Evolutionary conservation across 2,329 filamentous ascomycete genomes (phyloP), one percentile per base, ranked within the genome.

Genomic region (Byssoonygena ceratinophila): DNA sequence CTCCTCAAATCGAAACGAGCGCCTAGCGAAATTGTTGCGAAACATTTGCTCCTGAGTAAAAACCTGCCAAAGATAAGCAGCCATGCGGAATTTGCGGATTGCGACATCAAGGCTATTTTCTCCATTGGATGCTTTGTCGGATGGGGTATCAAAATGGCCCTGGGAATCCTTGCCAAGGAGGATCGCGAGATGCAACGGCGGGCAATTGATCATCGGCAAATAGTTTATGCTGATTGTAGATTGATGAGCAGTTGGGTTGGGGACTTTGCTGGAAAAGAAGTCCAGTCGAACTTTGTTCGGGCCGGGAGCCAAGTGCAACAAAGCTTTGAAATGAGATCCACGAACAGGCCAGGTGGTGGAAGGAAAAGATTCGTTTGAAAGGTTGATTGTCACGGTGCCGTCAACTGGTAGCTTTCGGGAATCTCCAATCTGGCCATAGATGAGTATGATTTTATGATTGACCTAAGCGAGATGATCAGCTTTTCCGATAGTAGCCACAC

Each of bases 1-100:
- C 68, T 98, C 92, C 61, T 97, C 92, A 57, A 94, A 90, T 40
- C 90, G 79, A 68, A 96, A 97, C 50, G 81, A 83, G 53, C 91
- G 82, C 54, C 91, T 80, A 8, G 90, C 89, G 59, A 97, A 81
- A 55, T 84, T 86, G 65, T 95, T 86, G 57, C 88, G 83, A 66
- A 81, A 85, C 91, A 97, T 97, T 66, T 97, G 90, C 67, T 98
- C 92, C 5, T 87, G 88, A 0, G 91, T 97, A 63, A 94, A 97
- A 6, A 90, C 88, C 66, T 98, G 92, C 90, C 92, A 97, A 12
- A 97, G 75, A 65, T 97, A 96, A 22, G 88, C 91, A 16, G 89
- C 85, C 85, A 94, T 96, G 57, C 90, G 81, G 66, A 92, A 96
- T 66, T 98, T 98, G 62, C 80, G 81, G 48, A 94, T 77, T 0